These are phyloP conservation scores for Penicillium chermesinum DNA, from an alignment of 495 filamentous ascomycete species.

Conservation along the genomic window DNA sequence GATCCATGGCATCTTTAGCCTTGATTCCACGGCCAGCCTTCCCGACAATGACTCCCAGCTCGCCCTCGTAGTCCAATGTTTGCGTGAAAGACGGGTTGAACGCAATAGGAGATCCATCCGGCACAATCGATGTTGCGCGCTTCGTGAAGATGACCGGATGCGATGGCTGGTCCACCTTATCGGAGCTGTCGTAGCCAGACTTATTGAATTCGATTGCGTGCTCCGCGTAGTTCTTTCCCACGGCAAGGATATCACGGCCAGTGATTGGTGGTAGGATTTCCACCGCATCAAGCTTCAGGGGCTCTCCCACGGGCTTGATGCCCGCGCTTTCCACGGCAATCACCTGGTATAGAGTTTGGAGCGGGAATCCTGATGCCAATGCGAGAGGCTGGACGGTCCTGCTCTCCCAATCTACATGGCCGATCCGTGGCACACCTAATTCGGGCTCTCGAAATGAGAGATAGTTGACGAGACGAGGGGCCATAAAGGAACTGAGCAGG, in stretches of 20 bases:
- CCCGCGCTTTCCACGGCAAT: too few species aligned
- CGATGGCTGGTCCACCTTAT: slow-evolving; percentile 35
- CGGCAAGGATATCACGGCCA: slow-evolving; percentile 47
- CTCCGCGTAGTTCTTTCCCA: slow-evolving; percentile 54
- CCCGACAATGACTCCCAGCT: slow-evolving; percentile 53
- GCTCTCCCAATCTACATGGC: too few species aligned
- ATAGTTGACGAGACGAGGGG: too few species aligned
- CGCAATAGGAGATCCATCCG: too few species aligned
- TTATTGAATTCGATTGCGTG: slow-evolving; percentile 48
- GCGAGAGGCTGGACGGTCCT: too few species aligned
- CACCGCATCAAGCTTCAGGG: too few species aligned
- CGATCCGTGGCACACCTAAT: too few species aligned
- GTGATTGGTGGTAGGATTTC: slow-evolving; percentile 44
- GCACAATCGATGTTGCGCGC: slow-evolving; percentile 50
- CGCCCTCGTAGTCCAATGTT: slow-evolving; percentile 52
- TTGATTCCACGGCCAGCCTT: slow-evolving; percentile 42
- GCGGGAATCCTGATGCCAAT: too few species aligned
- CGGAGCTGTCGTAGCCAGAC: slow-evolving; percentile 47
- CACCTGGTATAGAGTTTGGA: too few species aligned
- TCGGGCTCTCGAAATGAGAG: too few species aligned
- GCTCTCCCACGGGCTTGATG: too few species aligned
- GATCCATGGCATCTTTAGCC: slow-evolving; percentile 42
- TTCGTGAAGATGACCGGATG: slow-evolving; percentile 53
- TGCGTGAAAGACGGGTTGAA: slow-evolving; percentile 45
- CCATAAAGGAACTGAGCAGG: too few species aligned